Conservation (phyloP, 2,329 filamentous ascomycete species). For the Dichotomopilus funicola region DNA sequence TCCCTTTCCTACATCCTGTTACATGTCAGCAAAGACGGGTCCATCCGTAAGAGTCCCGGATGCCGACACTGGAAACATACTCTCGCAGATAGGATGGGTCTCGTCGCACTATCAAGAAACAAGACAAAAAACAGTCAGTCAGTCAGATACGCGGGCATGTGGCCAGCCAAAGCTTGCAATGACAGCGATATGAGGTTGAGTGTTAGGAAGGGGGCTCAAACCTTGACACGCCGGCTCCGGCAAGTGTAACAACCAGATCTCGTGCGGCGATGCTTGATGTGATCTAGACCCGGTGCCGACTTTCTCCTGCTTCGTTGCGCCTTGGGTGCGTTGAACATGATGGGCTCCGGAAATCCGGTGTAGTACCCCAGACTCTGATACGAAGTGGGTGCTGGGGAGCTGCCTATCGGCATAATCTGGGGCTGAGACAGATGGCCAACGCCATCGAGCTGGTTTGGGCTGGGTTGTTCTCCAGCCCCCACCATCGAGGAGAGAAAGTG, state of each 20-base stretch:
- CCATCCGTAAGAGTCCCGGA: neutral
- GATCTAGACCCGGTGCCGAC: conserved; percentile 50
- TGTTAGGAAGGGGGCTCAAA: conserved; percentile 26
- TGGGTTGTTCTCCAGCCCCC: conserved; percentile 35
- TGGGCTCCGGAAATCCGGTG: conserved; percentile 43
- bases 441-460: conserved; percentile 35
- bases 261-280: conserved; percentile 88
- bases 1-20: conserved; percentile 82
- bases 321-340: conserved; percentile 43
- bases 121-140: conserved; percentile 9
- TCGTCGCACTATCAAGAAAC: conserved; percentile 69
- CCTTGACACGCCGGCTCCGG: conserved; percentile 78
- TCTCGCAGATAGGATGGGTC: conserved; percentile 75
- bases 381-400: conserved; percentile 33
- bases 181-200: no score
- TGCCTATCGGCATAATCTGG: conserved; percentile 27
- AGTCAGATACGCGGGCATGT: neutral
- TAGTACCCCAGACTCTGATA: conserved; percentile 46
- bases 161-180: no score
- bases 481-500: conserved; percentile 49
- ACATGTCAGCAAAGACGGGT: conserved; percentile 22
- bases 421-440: conserved; percentile 32
- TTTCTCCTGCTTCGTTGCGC: conserved; percentile 46
- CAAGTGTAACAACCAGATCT: conserved; percentile 93
- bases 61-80: conserved; percentile 31